Percentiles rank a stretch among this genome's conserved stretches.
Conservation (phyloP, 805 yeast species). For the Kregervanrija fluxuum region DNA sequence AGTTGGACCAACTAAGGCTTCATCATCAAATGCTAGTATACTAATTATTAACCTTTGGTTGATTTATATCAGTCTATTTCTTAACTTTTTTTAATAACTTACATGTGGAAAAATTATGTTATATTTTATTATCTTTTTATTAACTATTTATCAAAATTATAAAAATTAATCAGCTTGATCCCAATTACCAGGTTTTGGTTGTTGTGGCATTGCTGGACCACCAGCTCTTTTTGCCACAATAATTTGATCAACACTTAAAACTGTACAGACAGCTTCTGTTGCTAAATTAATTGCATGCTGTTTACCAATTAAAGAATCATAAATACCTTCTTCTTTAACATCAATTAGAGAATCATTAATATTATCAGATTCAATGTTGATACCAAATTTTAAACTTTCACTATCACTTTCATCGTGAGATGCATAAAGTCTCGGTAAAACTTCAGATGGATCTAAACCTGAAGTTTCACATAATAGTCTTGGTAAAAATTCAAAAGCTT, state of each 20-base stretch:
- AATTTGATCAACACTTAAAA: constrained; percentile 89
- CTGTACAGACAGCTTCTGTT: constrained; percentile 89
- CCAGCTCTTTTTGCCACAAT: constrained; percentile 99
- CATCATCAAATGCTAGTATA: too few species aligned
- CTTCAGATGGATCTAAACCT: constrained; percentile 85
- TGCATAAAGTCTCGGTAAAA: constrained; percentile 82
- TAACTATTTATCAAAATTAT: not conserved
- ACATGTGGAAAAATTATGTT: too few species aligned
- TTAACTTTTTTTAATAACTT: too few species aligned
- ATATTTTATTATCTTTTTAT: too few species aligned
- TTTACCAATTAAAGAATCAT: constrained; percentile 75
- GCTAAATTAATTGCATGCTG: constrained; percentile 86
- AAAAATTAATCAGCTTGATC: constrained; percentile 70
- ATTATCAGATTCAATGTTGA: constrained; percentile 74
- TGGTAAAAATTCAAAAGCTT: constrained; percentile 92
- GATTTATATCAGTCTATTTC: too few species aligned
- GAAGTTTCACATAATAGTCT: constrained; percentile 90
- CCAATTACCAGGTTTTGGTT: constrained; percentile 90
- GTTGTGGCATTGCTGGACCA: constrained; percentile 87
- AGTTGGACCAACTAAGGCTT: too few species aligned
- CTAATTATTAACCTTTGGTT: too few species aligned
- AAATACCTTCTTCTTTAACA: constrained; percentile 60
- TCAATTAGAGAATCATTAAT: constrained; percentile 59
- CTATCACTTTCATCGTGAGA: constrained; percentile 56
- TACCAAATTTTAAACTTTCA: constrained; percentile 40